Evolutionary conservation across 257 asterid species (phyloP), one percentile per base, ranked within the genome.

Genomic region (Rhazya stricta): DNA sequence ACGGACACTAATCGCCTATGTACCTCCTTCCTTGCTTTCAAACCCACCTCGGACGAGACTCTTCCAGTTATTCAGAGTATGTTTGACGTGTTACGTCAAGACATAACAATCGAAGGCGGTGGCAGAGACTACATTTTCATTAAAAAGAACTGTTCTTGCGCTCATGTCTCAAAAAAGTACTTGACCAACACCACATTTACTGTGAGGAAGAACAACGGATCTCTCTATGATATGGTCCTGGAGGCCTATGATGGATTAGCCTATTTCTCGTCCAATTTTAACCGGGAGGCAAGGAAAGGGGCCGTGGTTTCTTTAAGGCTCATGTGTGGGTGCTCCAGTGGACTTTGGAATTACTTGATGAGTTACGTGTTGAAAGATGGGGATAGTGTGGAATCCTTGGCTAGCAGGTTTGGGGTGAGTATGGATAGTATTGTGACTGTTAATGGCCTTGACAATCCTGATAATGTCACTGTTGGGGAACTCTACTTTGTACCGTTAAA

Each of bases 371-470:
- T 94, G 96, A 68, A 78, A 67, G 97, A 90, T 74, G 97, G 91
- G 50, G 99, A 94, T 80, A 87, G 93, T 83, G 91, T 94, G 68
- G 97, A 83, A 83, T 88, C 96, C 75, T 76, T 94, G 69, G 90
- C 99, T 25, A 94, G 99, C 77, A 87, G 99, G 74, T 94, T 94
- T 84, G 99, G 99, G 57, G 97, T 94, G 76, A 94, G 99, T 75
- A 94, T 94, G 99, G 97, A 86, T 80, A 89, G 89, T 85, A 94
- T 92, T 79, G 99, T 80, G 85, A 69, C 72, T 66, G 87, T 84
- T n/a, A 94, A 94, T 81, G 94, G 91, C 83, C 87, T 94, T 77
- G 67, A 83, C 32, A 83, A 88, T 85, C 96, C 99, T 73, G 96
- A 90, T 86, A 94, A 92, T 90, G 84, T 94, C 32, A 90, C 97